These are phyloP conservation scores for Cutaneotrichosporon sp. DNA, from an alignment of 1,284 basidiomycete species.

Conservation along the genomic window DNA sequence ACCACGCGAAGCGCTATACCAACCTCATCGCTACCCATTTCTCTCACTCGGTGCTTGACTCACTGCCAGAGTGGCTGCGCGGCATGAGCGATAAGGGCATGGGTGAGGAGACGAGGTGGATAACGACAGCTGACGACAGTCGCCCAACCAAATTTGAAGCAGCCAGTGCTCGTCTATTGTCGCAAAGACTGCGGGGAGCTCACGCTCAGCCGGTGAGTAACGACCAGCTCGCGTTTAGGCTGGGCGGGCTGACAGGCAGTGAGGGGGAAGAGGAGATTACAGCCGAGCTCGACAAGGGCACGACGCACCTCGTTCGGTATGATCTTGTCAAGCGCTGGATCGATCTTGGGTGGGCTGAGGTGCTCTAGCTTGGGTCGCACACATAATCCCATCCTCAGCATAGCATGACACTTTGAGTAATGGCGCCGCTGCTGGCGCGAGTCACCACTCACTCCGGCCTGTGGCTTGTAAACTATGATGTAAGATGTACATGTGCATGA, in stretches of 20 bases:
- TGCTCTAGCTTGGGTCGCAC: conserved; percentile 13
- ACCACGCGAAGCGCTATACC: conserved; percentile 72
- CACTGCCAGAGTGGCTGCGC: conserved; percentile 67
- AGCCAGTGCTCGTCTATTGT: conserved; percentile 74
- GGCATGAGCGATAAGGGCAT: conserved; percentile 74
- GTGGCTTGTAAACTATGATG: too few species aligned
- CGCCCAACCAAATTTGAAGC: conserved; percentile 64
- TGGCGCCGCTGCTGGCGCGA: too few species aligned
- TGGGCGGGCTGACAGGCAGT: conserved; percentile 24
- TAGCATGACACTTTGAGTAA: too few species aligned
- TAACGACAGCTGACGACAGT: conserved; percentile 56
- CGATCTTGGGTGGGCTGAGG: conserved; percentile 45
- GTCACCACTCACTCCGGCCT: too few species aligned
- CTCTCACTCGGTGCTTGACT: conserved; percentile 66
- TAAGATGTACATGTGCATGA: neutral
- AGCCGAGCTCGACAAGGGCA: conserved; percentile 40
- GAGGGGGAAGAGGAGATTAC: too few species aligned
- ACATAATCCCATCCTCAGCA: too few species aligned
- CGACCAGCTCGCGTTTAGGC: too few species aligned
- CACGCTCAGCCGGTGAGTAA: conserved; percentile 64
- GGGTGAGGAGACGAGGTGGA: conserved; percentile 60
- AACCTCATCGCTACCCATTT: conserved; percentile 68
- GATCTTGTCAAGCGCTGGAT: conserved; percentile 45
- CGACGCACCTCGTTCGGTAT: conserved; percentile 48
- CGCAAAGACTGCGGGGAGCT: conserved; percentile 64